Percentiles rank a stretch among this genome's conserved stretches.
phyloP scores from a whole-genome alignment of 2,329 filamentous ascomycete genomes.

The Nigrospora sphaerica region DNA sequence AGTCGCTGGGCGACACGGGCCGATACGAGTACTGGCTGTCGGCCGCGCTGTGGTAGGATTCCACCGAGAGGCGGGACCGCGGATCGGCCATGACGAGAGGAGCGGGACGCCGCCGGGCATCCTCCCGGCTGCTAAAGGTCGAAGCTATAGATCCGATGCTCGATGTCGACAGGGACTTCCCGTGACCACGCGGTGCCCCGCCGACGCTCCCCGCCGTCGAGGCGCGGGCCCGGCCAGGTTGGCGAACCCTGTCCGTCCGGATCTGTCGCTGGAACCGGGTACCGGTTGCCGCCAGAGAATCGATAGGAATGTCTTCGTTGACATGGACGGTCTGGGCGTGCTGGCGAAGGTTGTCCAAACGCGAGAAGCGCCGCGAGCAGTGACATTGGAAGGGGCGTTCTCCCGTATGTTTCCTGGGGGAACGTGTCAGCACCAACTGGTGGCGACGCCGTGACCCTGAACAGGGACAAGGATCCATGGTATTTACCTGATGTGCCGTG shows the following conservation, averaged over 20 bases:
- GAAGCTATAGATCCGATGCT: conserved; percentile 70
- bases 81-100: conserved; percentile 79
- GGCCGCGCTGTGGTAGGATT: conserved; percentile 59
- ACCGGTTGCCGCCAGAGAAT: conserved; percentile 87
- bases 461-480: background rate
- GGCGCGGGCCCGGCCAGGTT: conserved; percentile 66
- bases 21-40: conserved; percentile 61
- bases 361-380: conserved; percentile 85
- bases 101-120: conserved; percentile 66
- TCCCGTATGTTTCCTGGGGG: conserved; percentile 81
- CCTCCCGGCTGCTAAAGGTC: conserved; percentile 57
- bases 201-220: conserved; percentile 70
- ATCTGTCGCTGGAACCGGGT: conserved; percentile 91
- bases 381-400: conserved; percentile 96
- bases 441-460: conserved; percentile 2
- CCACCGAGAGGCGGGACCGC: conserved; percentile 58
- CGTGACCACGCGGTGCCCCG: conserved; percentile 69
- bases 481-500: conserved; percentile 79
- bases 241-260: conserved; percentile 75
- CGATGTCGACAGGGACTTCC: conserved; percentile 78
- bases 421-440: conserved; percentile 15
- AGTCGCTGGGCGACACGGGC: conserved; percentile 63
- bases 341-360: conserved; percentile 89
- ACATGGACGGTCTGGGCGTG: conserved; percentile 97
- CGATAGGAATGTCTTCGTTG: conserved; percentile 91